A percentile compares a stretch with the other conserved stretches of the same genome.
phyloP scores from a whole-genome alignment of 306 rosid genomes.

The Cicer arietinum region DNA sequence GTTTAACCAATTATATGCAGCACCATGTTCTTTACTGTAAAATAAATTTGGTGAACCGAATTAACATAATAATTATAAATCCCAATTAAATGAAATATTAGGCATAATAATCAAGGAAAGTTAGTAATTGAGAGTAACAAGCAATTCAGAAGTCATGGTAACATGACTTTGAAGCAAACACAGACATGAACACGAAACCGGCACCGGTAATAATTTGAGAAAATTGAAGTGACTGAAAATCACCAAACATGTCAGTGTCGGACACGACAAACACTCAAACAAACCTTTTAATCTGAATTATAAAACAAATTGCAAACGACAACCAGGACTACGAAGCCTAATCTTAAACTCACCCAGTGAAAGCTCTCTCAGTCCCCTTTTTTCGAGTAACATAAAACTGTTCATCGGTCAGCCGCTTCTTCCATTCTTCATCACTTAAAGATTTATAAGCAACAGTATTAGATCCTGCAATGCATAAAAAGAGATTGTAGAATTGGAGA shows the following conservation, averaged over 20 bases:
- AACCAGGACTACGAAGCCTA: not conserved
- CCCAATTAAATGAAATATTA: not conserved
- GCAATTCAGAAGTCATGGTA: not conserved
- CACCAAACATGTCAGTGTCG: not conserved
- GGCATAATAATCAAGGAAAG: not conserved
- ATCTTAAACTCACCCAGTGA: slow-evolving; percentile 56
- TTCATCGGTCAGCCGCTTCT: slow-evolving; percentile 66
- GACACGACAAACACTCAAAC: not conserved
- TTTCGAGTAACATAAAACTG: slow-evolving; percentile 82
- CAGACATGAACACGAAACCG: not conserved
- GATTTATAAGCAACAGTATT: slow-evolving; percentile 63
- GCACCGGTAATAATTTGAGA: not conserved
- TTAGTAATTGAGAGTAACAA: not conserved
- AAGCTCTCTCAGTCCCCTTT: slow-evolving; percentile 97
- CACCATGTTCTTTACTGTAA: not conserved
- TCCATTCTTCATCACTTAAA: slow-evolving; percentile 72
- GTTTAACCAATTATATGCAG: not conserved
- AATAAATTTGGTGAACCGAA: not conserved
- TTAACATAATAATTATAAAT: not conserved
- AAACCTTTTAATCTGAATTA: too few relatives aligned
- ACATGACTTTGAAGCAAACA: not conserved
- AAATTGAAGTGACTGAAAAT: not conserved
- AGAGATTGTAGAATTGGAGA: too few relatives aligned
- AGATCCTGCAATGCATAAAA: slow-evolving; percentile 54
- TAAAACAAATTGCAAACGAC: not conserved